Evolutionary conservation across 495 filamentous ascomycete genomes (phyloP), one percentile per base, ranked within the genome.

Genomic region (Pyronema omphalodes): DNA sequence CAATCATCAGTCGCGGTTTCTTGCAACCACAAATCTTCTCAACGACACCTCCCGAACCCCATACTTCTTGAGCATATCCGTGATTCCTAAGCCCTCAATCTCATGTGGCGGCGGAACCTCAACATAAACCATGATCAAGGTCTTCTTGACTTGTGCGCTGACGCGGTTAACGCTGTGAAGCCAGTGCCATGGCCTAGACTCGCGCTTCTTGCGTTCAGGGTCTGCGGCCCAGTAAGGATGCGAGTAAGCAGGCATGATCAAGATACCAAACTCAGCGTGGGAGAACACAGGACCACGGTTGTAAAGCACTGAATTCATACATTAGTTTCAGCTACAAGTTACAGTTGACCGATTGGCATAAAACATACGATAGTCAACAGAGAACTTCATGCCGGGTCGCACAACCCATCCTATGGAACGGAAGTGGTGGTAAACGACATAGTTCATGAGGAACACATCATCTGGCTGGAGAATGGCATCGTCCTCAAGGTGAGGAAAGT

Each of bases 331-430:
- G 14, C 37, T 34, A 29, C 15, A 45, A 51, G 19, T 8, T 18
- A 35, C 3, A 41, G 45, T n/a, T 37, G 15, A 18, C 11, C 3
- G 18, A 4, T 47, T 47, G 44, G 39, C 39, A 43, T n/a, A 43
- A 54, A 39, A 37, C 18, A 61, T 59, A 66, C 63, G 73, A 69
- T 82, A 94, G 67, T 99, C 93, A 23, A 85, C 83, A 52, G 81
- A 84, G 63, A 99, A 99, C 67, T 99, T 99, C 60, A 94, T 78
- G 40, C 93, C 91, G 19, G 84, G 78, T 14, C 93, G 83, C 0
- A 89, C 79, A n/a, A 94, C 85, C 91, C 91, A 99, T 45, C 91
- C 91, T 0, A 96, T 74, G 6, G 88, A 93, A 19, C 91, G 85
- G 70, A 91, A 99, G 67, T 99, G 91, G 62, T 99, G 91, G 62